Base-by-base conservation (phyloP, 1,284 basidiomycete genomes). In the Ceratobasidium papillatum region DNA sequence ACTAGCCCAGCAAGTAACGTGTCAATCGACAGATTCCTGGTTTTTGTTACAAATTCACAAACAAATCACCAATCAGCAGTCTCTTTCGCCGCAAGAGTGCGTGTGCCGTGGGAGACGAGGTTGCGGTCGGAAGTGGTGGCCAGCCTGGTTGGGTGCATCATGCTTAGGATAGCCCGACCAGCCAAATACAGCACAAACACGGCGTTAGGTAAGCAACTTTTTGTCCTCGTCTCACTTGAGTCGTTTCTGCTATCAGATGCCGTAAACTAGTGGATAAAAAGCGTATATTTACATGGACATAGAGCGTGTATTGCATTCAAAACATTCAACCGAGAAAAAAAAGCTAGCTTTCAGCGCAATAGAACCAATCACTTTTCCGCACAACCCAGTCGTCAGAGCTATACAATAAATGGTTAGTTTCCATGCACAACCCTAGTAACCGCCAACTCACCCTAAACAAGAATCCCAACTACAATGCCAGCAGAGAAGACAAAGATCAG, bases 371-470 rank as follows among this genome's bases (percentile, higher is more conserved):
- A 17, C 3, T 43, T 45, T 64, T 9, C n/a, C 36, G 14, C 30
- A 27, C 27, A 5, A 51, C 22, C 51, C 45, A 17, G 19, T 47
- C 19, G 9, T 56, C 36, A 68, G 7, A 68, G 65, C 65, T 68
- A 25, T 12, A 43, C 22, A 38, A 68, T 11, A 61, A 56, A 4
- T 22, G 32, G 36, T n/a, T 54, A 68, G 34, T 32, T 47, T 17
- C 4, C 54, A 19, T 43, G 11, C 25, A 25, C 32, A 54, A 68
- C 51, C 51, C 32, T 30, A 30, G n/a, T 52, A n/a, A 38, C 36
- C 19, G 41, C 22, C 27, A 25, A 25, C 66, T 71, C 77, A 93
- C 87, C 81, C 90, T 90, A 84, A 94, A 94, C 80, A 94, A 82
- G 84, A 94, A 94, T 14, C 89, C 85, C 47, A 94, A 85, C 91